Evolutionary conservation across 2,329 filamentous ascomycete species (phyloP).

Genomic region (Aspergillus neoniger): DNA sequence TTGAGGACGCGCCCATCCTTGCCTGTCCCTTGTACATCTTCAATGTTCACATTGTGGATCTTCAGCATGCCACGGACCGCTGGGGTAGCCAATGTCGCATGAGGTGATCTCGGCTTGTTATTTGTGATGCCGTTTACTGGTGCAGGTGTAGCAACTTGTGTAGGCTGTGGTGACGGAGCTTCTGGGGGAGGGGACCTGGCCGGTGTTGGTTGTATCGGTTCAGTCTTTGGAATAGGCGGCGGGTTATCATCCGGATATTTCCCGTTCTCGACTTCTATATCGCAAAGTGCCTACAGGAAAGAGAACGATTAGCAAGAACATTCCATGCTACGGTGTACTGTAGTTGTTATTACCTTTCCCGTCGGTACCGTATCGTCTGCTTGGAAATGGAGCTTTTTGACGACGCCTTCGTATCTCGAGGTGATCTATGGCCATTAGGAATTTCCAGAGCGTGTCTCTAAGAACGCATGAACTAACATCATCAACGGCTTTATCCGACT

Average conservation of each 20-base stretch:
- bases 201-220: conserved; percentile 31
- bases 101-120: conserved; percentile 54
- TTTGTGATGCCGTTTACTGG: conserved; percentile 6
- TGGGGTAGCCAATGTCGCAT: conserved; percentile 79
- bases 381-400: conserved; percentile 95
- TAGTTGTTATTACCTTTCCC: conserved; percentile 59
- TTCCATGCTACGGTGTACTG: neutral
- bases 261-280: conserved; percentile 87
- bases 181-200: conserved; percentile 18
- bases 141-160: conserved; percentile 10
- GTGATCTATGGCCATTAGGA: conserved; percentile 71
- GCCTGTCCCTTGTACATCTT: conserved; percentile 78
- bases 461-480: conserved; percentile 47
- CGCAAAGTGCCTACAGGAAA: conserved; percentile 70
- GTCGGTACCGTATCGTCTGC: conserved; percentile 95
- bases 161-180: conserved; percentile 21
- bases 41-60: conserved; percentile 74
- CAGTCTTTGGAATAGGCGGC: conserved; percentile 28
- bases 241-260: conserved; percentile 62
- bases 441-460: neutral
- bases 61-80: conserved; percentile 88
- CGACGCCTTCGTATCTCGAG: conserved; percentile 89
- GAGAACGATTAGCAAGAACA: conserved; percentile 10
- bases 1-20: conserved; percentile 90
- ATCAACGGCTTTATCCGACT: conserved; percentile 87